phyloP scores from a whole-genome alignment of 2,329 filamentous ascomycete genomes.

The Penicillium aurantiogriseum region DNA sequence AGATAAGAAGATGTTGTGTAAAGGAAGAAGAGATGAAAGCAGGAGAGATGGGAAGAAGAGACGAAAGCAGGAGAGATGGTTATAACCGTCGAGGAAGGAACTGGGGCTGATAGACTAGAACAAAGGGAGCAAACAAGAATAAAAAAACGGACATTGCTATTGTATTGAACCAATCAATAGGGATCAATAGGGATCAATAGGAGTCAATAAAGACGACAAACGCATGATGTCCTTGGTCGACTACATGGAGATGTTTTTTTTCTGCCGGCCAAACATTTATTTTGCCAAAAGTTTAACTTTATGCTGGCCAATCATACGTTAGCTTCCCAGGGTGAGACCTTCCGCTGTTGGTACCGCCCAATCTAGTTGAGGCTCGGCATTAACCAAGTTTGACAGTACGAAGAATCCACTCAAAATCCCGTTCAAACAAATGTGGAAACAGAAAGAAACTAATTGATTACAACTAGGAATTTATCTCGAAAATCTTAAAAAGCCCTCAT shows the following conservation, averaged over 20 bases:
- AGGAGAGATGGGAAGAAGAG: background rate
- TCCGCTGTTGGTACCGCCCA: background rate
- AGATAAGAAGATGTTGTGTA: background rate
- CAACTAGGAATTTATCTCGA: fast-evolving
- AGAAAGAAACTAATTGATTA: too few relatives aligned
- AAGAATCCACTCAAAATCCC: too few relatives aligned
- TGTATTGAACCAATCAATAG: background rate
- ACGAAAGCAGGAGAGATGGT: background rate
- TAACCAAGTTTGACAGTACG: background rate
- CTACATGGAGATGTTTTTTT: background rate
- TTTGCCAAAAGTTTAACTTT: background rate
- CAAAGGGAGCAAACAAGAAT: background rate
- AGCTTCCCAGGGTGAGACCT: fast-evolving
- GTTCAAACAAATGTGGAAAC: background rate
- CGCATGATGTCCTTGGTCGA: background rate
- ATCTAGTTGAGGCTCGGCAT: background rate
- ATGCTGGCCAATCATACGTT: background rate
- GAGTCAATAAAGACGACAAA: background rate
- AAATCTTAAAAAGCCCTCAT: background rate
- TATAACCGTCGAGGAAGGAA: background rate
- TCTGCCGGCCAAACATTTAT: background rate
- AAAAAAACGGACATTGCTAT: background rate
- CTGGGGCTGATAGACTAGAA: background rate
- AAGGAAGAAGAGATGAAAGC: background rate
- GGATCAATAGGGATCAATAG: background rate